phyloP scores from a whole-genome alignment of 2,329 filamentous ascomycete genomes.

The Alternaria triticimaculans region DNA sequence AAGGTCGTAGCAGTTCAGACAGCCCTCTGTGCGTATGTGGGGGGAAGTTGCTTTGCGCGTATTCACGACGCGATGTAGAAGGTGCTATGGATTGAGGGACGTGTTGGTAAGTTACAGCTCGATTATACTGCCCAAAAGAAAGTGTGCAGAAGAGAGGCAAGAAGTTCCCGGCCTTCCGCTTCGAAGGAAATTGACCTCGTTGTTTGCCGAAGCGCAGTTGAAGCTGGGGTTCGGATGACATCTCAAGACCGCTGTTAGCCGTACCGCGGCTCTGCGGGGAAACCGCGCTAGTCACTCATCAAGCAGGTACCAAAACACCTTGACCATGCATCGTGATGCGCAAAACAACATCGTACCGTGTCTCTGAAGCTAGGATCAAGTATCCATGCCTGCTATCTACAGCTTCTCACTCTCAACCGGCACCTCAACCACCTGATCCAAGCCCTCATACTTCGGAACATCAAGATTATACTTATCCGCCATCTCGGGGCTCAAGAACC shows the following conservation, averaged over 20 bases:
- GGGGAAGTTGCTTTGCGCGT: not conserved
- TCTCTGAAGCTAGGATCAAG: not conserved
- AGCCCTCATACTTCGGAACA: slow-evolving; percentile 79
- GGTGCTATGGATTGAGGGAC: not conserved
- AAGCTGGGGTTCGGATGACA: slow-evolving; percentile 26
- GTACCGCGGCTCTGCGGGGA: slow-evolving; percentile 31
- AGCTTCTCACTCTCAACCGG: slow-evolving; percentile 35
- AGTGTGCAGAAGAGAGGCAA: not conserved
- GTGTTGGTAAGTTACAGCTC: not conserved
- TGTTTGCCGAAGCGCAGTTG: slow-evolving; percentile 25
- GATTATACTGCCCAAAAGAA: not conserved
- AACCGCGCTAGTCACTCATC: slow-evolving; percentile 10
- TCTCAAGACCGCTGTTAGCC: slow-evolving; percentile 34
- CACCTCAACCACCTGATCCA: slow-evolving; percentile 90
- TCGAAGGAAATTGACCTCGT: not conserved
- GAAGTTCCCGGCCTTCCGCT: slow-evolving; percentile 1
- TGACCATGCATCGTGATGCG: not conserved
- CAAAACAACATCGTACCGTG: not conserved
- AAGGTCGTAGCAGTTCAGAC: not conserved
- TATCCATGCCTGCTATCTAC: not conserved
- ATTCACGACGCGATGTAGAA: not conserved
- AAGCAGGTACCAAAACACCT: slow-evolving; percentile 15
- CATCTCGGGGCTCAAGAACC: slow-evolving; percentile 79
- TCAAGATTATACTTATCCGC: slow-evolving; percentile 87
- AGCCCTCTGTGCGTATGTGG: not conserved